Evolutionary conservation across 495 filamentous ascomycete genomes (phyloP).

Genomic region (Recurvomyces mirabilis): DNA sequence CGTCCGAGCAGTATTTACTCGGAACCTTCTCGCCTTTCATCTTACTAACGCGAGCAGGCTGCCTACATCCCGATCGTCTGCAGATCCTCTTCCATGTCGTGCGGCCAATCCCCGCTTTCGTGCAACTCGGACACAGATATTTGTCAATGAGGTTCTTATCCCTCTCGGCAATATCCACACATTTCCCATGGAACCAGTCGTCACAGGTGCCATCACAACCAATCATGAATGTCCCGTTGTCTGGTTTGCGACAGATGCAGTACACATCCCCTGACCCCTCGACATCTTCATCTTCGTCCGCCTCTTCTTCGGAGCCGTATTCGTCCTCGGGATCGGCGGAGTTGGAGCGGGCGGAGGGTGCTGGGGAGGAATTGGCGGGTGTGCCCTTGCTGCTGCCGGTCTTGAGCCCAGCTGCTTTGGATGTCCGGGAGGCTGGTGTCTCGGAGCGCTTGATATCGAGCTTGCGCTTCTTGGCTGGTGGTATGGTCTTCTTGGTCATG

Average conservation of each 20-base stretch:
- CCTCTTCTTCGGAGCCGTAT: neutral
- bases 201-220: slow-evolving; percentile 60
- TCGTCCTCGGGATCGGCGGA: slow-evolving; percentile 27
- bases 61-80: slow-evolving; percentile 46
- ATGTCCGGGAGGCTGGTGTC: slow-evolving; percentile 38
- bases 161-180: slow-evolving; percentile 49
- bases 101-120: slow-evolving; percentile 37
- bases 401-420: slow-evolving; percentile 38
- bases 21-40: slow-evolving; percentile 25
- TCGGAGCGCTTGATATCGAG: slow-evolving; percentile 34
- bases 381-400: slow-evolving; percentile 33
- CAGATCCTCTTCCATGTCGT: slow-evolving; percentile 66
- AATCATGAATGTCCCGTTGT: slow-evolving; percentile 70
- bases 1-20: slow-evolving; percentile 63
- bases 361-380: slow-evolving; percentile 33
- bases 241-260: slow-evolving; percentile 59
- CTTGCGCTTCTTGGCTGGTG: slow-evolving; percentile 48
- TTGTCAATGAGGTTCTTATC: slow-evolving; percentile 56
- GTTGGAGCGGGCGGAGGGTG: slow-evolving; percentile 30
- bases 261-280: slow-evolving; percentile 43
- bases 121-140: slow-evolving; percentile 60
- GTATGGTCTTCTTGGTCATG: slow-evolving; percentile 37
- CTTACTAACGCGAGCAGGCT: slow-evolving; percentile 44
- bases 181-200: slow-evolving; percentile 65
- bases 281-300: slow-evolving; percentile 32